Evolutionary conservation across 75 land plant species (phyloP), one percentile per base, ranked within the genome.

Genomic region (Larix kaempferi): DNA sequence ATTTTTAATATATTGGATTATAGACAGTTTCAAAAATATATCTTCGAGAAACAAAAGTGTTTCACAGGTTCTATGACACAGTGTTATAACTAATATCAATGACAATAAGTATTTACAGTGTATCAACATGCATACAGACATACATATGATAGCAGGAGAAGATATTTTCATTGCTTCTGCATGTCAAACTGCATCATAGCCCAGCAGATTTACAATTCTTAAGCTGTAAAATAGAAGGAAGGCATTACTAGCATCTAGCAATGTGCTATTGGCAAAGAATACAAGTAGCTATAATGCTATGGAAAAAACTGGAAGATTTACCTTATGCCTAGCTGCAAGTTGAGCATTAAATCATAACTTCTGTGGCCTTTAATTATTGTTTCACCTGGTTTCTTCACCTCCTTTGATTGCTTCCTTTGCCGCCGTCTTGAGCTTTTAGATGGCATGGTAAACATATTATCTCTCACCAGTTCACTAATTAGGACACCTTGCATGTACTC

Each of bases 401-500:
- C 99, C 78, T 80, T 87, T 6, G 57, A 80, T 61, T 85, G 80
- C 69, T 78, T 89, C 84, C 81, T 86, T 16, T 86, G 89, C 8
- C 90, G 80, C 77, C 92, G 78, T 76, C 77, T 92, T 56, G 82
- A 81, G 57, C 84, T 87, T 81, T 77, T 85, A 16, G 92, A 80
- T 65, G 86, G 78, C 76, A 78, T 56, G 22, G 86, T 78, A 55
- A 86, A 86, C 22, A 77, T 77, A 69, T 80, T 82, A 54, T 82
- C 82, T 44, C 87, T 82, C 17, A 96, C 95, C 56, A 91, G 58
- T 82, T 96, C 99, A 87, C 88, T 94, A 71, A 94, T 94, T 14
- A 96, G 77, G 71, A 96, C 99, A 54, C 99, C 99, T 84, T 96
- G 99, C 82, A 91, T 94, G 76, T 96, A 96, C 81, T 96, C 98